Percentiles rank a stretch among this genome's conserved stretches.
Conservation (phyloP, 768 basidiomycete genomes). For the Exsudoporus frostii region DNA sequence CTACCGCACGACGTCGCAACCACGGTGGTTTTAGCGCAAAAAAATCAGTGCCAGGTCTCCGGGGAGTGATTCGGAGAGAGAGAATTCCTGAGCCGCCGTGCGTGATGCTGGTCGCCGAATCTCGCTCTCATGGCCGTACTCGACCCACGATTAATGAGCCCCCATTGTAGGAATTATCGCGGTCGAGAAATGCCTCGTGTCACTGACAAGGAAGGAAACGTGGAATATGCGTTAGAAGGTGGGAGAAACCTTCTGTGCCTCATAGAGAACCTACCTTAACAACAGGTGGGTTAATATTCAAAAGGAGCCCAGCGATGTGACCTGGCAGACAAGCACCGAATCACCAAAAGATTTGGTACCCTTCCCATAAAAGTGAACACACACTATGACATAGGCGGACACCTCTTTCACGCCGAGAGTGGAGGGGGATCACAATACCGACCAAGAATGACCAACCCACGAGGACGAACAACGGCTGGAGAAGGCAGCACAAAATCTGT, state of each 20-base stretch:
- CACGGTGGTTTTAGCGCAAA: no score
- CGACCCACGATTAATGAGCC: neutral
- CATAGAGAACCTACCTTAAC: neutral
- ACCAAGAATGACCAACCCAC: neutral
- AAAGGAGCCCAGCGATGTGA: no score
- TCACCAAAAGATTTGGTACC: neutral
- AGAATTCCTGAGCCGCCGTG: no score
- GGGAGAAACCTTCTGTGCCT: neutral
- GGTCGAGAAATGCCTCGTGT: neutral
- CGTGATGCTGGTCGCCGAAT: neutral
- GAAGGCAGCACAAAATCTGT: neutral
- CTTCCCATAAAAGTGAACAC: no score
- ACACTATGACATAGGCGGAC: neutral
- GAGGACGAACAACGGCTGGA: neutral
- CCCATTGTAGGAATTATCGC: neutral
- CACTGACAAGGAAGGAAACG: neutral
- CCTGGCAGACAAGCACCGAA: neutral
- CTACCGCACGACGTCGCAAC: no score
- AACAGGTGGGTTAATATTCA: neutral
- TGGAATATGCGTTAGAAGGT: neutral
- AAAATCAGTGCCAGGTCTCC: no score
- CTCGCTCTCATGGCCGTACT: neutral
- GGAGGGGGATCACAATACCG: no score
- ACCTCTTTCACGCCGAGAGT: neutral
- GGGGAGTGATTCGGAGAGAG: no score